A percentile compares a stretch with the other conserved stretches of the same genome.
Conservation (phyloP, 768 basidiomycete genomes). For the Dentipellis fragilis region DNA sequence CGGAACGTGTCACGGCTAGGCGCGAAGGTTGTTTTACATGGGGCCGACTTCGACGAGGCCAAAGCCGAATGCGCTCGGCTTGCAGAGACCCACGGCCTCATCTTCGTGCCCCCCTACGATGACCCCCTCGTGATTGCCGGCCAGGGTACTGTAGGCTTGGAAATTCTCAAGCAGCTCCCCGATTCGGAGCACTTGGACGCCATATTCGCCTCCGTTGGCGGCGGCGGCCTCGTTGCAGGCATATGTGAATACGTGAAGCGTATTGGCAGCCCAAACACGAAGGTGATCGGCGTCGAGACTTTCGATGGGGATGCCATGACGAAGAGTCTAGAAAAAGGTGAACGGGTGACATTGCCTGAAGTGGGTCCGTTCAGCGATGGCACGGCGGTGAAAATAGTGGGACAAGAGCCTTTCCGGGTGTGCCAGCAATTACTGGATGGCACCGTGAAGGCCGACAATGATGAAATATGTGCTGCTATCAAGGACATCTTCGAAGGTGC, state of each 20-base stretch:
- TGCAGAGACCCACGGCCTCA: conserved; percentile 61
- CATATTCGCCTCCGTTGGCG: conserved; percentile 88
- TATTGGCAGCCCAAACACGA: conserved; percentile 75
- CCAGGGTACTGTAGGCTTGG: conserved; percentile 91
- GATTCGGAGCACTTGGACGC: conserved; percentile 69
- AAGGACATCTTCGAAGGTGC: conserved; percentile 97
- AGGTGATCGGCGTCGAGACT: conserved; percentile 89
- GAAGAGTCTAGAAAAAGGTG: conserved; percentile 67
- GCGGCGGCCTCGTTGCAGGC: conserved; percentile 89
- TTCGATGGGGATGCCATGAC: conserved; percentile 92
- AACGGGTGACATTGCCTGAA: conserved; percentile 75
- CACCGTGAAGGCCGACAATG: conserved; percentile 80
- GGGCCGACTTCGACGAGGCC: conserved; percentile 90
- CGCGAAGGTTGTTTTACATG: conserved; percentile 89
- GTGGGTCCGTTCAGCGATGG: conserved; percentile 97
- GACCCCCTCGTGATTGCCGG: conserved; percentile 96
- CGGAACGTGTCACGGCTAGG: conserved; percentile 90
- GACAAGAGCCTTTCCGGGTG: conserved; percentile 89
- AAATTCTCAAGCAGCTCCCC: conserved; percentile 83
- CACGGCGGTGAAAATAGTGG: conserved; percentile 93
- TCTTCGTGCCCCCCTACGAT: conserved; percentile 95
- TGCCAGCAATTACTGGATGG: conserved; percentile 79
- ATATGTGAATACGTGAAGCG: conserved; percentile 88
- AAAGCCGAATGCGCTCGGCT: conserved; percentile 90
- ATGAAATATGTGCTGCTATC: conserved; percentile 96